Evolutionary conservation across 345 rosid genomes (phyloP).

Genomic region (Raphanus raphanistrum): DNA sequence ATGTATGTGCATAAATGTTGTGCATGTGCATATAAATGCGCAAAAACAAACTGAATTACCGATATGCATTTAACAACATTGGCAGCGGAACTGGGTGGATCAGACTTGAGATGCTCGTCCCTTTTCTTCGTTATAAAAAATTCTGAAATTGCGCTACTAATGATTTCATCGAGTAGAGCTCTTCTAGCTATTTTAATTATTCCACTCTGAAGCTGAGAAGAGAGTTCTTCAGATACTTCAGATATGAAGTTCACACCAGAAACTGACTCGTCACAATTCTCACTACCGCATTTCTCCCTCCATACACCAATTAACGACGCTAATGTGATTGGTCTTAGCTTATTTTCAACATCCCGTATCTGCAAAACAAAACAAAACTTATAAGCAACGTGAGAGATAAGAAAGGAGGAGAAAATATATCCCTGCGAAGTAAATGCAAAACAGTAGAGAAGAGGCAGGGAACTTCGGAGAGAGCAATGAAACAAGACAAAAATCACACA

Average conservation of each 20-base stretch:
- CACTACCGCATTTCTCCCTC: conserved; percentile 44
- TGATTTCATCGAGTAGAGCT: conserved; percentile 81
- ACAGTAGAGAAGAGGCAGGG: neutral
- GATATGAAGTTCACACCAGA: conserved; percentile 45
- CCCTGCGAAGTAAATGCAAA: conserved; percentile 9
- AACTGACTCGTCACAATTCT: conserved; percentile 36
- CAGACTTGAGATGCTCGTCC: conserved; percentile 46
- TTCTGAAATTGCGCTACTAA: conserved; percentile 61
- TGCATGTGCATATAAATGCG: conserved; percentile 42
- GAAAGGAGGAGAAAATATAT: conserved; percentile 1
- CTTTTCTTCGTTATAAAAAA: conserved; percentile 50
- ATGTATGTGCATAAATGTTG: neutral
- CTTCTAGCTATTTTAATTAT: conserved; percentile 80
- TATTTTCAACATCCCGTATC: conserved; percentile 66
- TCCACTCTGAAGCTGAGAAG: conserved; percentile 75
- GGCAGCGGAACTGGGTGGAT: conserved; percentile 39
- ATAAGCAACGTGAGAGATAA: neutral
- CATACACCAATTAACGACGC: conserved; percentile 54
- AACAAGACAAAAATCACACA: conserved; percentile 4
- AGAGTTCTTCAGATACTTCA: conserved; percentile 67
- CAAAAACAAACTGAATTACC: conserved; percentile 28
- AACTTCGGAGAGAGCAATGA: conserved; percentile 5
- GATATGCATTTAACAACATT: conserved; percentile 24
- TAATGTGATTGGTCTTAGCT: conserved; percentile 53
- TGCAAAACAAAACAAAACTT: conserved; percentile 47